These are phyloP conservation scores for Exophiala calicioides DNA, from an alignment of 2,329 filamentous ascomycete species.

Conservation along the genomic window DNA sequence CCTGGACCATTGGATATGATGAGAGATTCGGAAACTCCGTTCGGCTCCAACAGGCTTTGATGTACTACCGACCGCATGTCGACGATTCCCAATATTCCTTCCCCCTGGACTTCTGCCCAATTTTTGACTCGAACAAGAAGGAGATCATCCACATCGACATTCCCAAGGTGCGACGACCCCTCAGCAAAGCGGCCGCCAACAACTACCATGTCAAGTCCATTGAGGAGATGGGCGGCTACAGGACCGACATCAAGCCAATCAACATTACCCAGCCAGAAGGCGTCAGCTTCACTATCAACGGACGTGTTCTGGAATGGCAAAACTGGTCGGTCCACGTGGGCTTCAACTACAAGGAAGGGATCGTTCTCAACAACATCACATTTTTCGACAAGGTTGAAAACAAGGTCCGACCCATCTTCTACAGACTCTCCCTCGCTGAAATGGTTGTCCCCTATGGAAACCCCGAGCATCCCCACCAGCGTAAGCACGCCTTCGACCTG, in stretches of 20 bases:
- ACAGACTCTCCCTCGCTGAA: slow-evolving; percentile 83
- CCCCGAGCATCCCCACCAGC: slow-evolving; percentile 51
- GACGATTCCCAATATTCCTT: slow-evolving; percentile 91
- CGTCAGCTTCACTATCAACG: slow-evolving; percentile 78
- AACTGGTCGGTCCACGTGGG: slow-evolving; percentile 92
- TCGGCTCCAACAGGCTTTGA: slow-evolving; percentile 85
- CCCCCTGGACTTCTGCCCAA: slow-evolving; percentile 90
- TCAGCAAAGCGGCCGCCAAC: slow-evolving; percentile 70
- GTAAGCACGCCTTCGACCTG: slow-evolving; percentile 51
- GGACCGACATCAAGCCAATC: slow-evolving; percentile 79
- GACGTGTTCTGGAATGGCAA: slow-evolving; percentile 79
- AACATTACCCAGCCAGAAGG: slow-evolving; percentile 87
- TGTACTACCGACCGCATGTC: slow-evolving; percentile 87
- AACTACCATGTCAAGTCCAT: slow-evolving; percentile 79
- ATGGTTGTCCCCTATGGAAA: slow-evolving; percentile 82
- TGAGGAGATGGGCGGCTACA: slow-evolving; percentile 72
- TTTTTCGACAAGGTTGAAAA: slow-evolving; percentile 75
- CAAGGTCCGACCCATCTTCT: slow-evolving; percentile 75
- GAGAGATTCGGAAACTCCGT: slow-evolving; percentile 78
- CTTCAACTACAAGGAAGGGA: slow-evolving; percentile 92
- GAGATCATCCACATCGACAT: slow-evolving; percentile 82
- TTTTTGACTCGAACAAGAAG: slow-evolving; percentile 78
- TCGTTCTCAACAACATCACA: slow-evolving; percentile 85
- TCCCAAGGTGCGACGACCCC: slow-evolving; percentile 71
- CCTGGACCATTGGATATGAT: slow-evolving; percentile 94